Evolutionary conservation across 139 green algal genomes (phyloP), one percentile per base, ranked within the genome.

Genomic region (Zygnema cylindricum): DNA sequence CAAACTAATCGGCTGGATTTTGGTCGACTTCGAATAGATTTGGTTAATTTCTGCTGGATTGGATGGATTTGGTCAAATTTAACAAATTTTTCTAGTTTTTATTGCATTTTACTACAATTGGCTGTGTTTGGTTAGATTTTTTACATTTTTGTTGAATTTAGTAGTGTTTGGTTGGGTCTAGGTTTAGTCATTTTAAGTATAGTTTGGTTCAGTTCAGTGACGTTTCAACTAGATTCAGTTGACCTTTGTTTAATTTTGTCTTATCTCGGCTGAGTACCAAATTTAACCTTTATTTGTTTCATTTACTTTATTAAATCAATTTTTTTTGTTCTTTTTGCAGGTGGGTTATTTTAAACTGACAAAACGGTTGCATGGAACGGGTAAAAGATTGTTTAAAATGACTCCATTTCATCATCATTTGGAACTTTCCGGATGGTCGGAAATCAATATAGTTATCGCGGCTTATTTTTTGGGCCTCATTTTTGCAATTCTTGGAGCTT

Each of bases 311-410:
- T 35, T 35, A 73, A 35, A 73, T 30, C 57, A 73, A 30, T 30
- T 35, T 73, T 73, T 89, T 16, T 69, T 54, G 3, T 33, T 76
- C 69, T 76, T 89, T 89, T 2, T 78, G 39, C 93, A 95, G 89
- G 78, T 94, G 43, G 49, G 11, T 0, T 94, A 89, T 43, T 94
- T 89, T 81, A 91, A 93, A 84, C 35, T 32, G 3, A 94, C 92
- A 25, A 89, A 89, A 75, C 32, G 63, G 35, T 35, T 23, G 1
- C 38, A 55, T 1, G 91, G 92, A 30, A 36, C 57, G 33, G 92
- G 91, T 1, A 73, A 82, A 69, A 38, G 91, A 23, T 33, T 93
- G 3, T 63, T 94, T 2, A 32, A 39, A 1, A 93, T 93, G 90
- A 41, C 90, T 2, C 90, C 90, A 3, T 81, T 93, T 11, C 90